Evolutionary conservation across 768 basidiomycete genomes (phyloP).

Genomic region (Leccinum boreale): DNA sequence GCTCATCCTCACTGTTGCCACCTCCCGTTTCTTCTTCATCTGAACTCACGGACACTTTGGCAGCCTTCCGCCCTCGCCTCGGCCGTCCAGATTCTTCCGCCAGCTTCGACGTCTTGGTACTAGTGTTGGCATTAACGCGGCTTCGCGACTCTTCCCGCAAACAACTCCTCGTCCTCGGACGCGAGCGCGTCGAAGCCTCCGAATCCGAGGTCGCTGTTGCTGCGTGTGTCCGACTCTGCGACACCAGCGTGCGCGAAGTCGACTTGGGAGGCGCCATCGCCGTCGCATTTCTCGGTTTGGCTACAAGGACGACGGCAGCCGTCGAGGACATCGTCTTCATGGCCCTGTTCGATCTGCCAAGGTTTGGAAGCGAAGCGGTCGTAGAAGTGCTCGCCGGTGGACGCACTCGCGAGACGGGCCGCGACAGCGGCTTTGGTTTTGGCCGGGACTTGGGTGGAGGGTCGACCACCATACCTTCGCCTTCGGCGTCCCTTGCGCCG

Average conservation of each 20-base stretch:
- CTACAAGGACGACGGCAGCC: not conserved
- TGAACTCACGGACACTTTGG: slow-evolving; percentile 3
- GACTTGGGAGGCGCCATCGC: slow-evolving; percentile 10
- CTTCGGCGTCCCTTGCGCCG: not conserved
- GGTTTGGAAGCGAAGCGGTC: not conserved
- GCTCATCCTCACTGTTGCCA: slow-evolving; percentile 1
- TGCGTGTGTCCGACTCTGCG: slow-evolving; percentile 15
- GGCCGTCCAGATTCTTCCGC: slow-evolving; percentile 2
- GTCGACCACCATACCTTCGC: slow-evolving; percentile 11
- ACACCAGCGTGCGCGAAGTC: slow-evolving; percentile 18
- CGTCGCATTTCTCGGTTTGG: not conserved
- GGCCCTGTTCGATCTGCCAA: not conserved
- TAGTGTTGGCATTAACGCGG: slow-evolving; percentile 3
- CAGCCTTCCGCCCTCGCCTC: not conserved
- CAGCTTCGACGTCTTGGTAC: slow-evolving; percentile 7
- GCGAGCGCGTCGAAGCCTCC: slow-evolving; percentile 16
- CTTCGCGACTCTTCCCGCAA: slow-evolving; percentile 21
- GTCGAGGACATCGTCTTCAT: not conserved
- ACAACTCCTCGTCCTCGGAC: slow-evolving; percentile 23
- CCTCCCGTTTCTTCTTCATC: slow-evolving; percentile 8
- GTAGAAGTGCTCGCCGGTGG: slow-evolving; percentile 8
- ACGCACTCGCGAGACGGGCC: slow-evolving; percentile 7
- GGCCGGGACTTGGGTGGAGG: slow-evolving; percentile 10
- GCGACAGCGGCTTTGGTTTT: slow-evolving; percentile 9
- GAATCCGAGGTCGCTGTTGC: slow-evolving; percentile 18